Evolutionary conservation across 495 filamentous ascomycete genomes (phyloP), one percentile per base, ranked within the genome.

Genomic region (Daldinia loculata): DNA sequence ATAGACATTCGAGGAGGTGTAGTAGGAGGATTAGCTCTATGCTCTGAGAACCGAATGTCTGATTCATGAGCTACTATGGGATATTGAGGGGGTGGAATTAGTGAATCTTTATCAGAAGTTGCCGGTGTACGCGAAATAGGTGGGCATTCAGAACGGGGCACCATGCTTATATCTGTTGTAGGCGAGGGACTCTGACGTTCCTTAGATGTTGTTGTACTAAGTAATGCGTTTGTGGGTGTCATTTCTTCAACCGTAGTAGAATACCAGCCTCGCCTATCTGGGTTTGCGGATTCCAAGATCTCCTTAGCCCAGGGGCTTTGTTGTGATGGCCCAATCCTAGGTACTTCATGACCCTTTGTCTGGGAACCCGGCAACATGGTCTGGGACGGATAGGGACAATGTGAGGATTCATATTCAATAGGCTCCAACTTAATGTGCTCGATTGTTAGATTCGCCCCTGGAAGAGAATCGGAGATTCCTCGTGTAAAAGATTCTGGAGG

Each of bases 301-400:
- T 51, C 63, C 32, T 6, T 38, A 22, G n/a, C 22, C 75, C 75
- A 77, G 1, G 75, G 75, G 30, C 70, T 77, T 48, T 77, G 75
- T 52, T 77, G 75, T 29, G 71, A 77, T 43, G 69, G 56, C 26
- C 43, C 56, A 22, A 72, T 68, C 6, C 19, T n/a, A 15, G 71
- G 39, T 6, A 26, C 60, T 11, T 45, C 52, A 38, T 62, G 19
- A 11, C 11, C 45, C 14, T 12, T 52, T 17, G 34, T 7, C n/a
- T 64, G 63, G 22, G 55, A 63, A 19, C 24, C 52, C 24, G 61
- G 30, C 14, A 48, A 34, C 8, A 36, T 52, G 11, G 15, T 6
- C 26, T 56, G 39, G 6, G 34, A 45, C 30, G 27, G 52, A 41
- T 12, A 58, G 45, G 32, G 57, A 43, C 22, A 52, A 50, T 8